Conservation (phyloP, 768 basidiomycete species). For the Collybia mongolica region DNA sequence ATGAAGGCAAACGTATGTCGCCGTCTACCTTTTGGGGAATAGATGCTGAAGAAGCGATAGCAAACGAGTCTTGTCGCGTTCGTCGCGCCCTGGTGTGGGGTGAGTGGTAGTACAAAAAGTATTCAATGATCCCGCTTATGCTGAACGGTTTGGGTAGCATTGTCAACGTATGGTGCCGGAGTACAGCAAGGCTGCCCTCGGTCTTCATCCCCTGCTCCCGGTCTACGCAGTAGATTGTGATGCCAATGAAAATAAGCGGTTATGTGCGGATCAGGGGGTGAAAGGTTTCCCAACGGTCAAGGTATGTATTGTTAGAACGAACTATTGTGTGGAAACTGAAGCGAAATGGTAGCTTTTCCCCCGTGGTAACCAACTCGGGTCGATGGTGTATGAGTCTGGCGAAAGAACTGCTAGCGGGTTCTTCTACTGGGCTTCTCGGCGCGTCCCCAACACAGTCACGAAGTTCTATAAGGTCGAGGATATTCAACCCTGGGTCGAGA, state of each 20-base stretch:
- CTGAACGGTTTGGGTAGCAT: constrained; percentile 49
- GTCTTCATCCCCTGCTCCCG: constrained; percentile 79
- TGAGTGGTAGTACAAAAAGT: constrained; percentile 32
- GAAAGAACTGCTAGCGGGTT: constrained; percentile 74
- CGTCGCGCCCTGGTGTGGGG: constrained; percentile 94
- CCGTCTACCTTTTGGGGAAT: neutral
- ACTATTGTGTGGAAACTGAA: constrained; percentile 1
- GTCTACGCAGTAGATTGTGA: constrained; percentile 96
- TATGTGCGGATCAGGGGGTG: constrained; percentile 84
- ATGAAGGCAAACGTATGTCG: constrained; percentile 74
- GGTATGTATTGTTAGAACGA: constrained; percentile 29
- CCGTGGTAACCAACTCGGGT: constrained; percentile 59
- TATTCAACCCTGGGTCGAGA: constrained; percentile 65
- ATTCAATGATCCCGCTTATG: neutral
- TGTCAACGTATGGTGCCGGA: constrained; percentile 87
- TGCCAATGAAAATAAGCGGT: constrained; percentile 69
- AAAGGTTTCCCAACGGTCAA: constrained; percentile 95
- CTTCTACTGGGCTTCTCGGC: constrained; percentile 71
- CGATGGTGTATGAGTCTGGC: constrained; percentile 63
- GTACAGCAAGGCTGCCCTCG: constrained; percentile 77
- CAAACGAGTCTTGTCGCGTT: constrained; percentile 82
- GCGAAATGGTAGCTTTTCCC: constrained; percentile 61
- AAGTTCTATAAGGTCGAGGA: constrained; percentile 55
- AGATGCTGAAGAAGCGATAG: constrained; percentile 30
- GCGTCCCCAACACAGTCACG: constrained; percentile 71